Conservation (phyloP, 1,284 basidiomycete genomes). For the Ceratobasidium sp. region DNA sequence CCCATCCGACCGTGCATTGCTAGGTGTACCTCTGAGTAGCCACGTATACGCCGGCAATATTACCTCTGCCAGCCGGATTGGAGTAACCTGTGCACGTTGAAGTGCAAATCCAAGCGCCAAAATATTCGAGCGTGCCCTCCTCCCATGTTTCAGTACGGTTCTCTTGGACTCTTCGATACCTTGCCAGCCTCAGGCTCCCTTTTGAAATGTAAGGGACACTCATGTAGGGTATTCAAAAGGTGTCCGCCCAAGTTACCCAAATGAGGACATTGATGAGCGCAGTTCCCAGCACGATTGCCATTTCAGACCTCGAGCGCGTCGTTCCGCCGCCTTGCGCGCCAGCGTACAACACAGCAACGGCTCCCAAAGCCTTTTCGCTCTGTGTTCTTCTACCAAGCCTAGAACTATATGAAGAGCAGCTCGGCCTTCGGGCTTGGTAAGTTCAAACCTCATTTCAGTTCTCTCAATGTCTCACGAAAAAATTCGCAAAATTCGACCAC, state of each 20-base stretch:
- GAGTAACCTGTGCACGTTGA: no score
- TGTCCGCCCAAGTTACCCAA: neutral
- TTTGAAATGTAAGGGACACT: neutral
- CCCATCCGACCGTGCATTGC: no score
- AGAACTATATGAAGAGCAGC: neutral
- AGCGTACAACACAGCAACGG: neutral
- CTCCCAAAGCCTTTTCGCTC: neutral
- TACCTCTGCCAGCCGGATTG: no score
- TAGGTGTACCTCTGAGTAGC: no score
- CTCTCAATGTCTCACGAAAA: neutral
- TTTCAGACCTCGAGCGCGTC: neutral
- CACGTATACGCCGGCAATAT: no score
- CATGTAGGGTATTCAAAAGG: neutral
- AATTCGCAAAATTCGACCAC: slow-evolving; percentile 1
- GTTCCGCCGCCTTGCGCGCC: slow-evolving; percentile 5
- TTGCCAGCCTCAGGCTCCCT: neutral
- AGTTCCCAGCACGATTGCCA: neutral
- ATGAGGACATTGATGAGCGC: neutral
- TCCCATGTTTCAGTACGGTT: neutral
- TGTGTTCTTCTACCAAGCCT: neutral
- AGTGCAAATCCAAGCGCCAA: no score
- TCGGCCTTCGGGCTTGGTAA: neutral
- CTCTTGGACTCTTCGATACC: neutral
- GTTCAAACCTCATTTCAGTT: neutral
- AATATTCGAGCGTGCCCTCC: no score